phyloP scores from a whole-genome alignment of 2,329 filamentous ascomycete genomes.

The Pestalotiopsis sp. region DNA sequence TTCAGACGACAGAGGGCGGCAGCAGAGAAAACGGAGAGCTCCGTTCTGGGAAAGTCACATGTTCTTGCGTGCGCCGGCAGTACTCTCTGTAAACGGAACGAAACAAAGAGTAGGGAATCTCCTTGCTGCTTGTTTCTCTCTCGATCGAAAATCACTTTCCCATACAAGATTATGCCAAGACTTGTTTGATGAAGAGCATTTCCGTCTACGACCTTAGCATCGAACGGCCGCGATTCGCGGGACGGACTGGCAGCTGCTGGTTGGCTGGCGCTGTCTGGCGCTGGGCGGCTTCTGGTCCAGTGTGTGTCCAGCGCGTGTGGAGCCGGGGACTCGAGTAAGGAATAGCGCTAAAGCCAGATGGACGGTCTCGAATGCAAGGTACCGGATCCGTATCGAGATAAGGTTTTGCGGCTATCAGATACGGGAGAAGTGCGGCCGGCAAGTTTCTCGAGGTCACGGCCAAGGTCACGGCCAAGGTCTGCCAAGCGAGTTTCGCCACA shows the following conservation, averaged over 20 bases:
- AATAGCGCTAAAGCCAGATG: neutral
- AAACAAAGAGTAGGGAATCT: neutral
- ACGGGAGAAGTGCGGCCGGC: neutral
- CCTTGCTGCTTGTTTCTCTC: neutral
- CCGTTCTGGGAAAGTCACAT: conserved; percentile 4
- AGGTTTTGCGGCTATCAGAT: neutral
- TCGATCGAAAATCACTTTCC: neutral
- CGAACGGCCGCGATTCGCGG: neutral
- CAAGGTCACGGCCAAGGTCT: neutral
- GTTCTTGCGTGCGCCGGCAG: neutral
- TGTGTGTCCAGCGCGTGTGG: too few species aligned
- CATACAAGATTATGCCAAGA: conserved; percentile 1
- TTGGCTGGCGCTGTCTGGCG: neutral
- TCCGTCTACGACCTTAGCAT: neutral
- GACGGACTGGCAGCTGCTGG: neutral
- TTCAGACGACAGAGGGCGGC: neutral
- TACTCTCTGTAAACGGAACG: neutral
- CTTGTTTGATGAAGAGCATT: neutral
- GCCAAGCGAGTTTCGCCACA: neutral
- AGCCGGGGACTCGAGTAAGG: neutral
- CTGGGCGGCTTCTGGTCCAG: too few species aligned
- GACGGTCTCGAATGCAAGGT: neutral
- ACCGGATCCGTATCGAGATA: neutral
- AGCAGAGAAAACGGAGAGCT: neutral
- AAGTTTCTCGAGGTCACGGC: neutral